Base-by-base conservation (phyloP, 78 protist genomes). In the Diacronema lutheri region DNA sequence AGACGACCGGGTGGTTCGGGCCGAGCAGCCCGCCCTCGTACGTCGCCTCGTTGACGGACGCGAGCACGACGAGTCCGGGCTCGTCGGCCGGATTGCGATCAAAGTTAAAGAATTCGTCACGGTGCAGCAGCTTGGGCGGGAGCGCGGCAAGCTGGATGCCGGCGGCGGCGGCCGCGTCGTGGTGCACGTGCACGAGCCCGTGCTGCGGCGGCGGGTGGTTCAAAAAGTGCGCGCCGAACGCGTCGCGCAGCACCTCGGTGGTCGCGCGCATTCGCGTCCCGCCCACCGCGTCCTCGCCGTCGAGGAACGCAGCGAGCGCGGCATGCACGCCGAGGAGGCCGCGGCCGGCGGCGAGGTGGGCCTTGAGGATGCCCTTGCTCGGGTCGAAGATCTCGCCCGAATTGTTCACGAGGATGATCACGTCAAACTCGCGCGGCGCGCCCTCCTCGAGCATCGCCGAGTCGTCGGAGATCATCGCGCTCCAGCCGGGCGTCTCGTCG, bases 181-280 rank as follows among this genome's bases (percentile, higher is more conserved):
- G 74, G 74, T 37, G 44, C 61, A 73, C 23, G 14, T 6, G 10
- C 14, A 73, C 62, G 37, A 3, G 4, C 29, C 62, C 81, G 12
- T 41, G 6, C 81, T 73, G 81, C 25, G 81, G 81, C 57, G 81
- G 81, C 26, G 81, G 81, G 61, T 73, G 81, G 40, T 73, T 73
- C 25, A 44, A 21, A 38, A 73, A 73, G 81, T 73, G 81, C 38
- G 81, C 60, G 61, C 81, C 81, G 40, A 46, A 73, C 19, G 50
- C 38, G 6, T 73, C 62, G 26, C 25, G 26, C 38, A 73, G 44
- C 10, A 73, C 11, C n/a, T 12, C 11, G 40, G 46, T 13, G 25
- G 61, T 73, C 19, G 58, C 23, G 62, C 35, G 19, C n/a, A 73
- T 9, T 23, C 4, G 33, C 62, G 81, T 73, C 19, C 37, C 62